Evolutionary conservation across 2,329 filamentous ascomycete species (phyloP).

Genomic region (Escovopsis sp.): DNA sequence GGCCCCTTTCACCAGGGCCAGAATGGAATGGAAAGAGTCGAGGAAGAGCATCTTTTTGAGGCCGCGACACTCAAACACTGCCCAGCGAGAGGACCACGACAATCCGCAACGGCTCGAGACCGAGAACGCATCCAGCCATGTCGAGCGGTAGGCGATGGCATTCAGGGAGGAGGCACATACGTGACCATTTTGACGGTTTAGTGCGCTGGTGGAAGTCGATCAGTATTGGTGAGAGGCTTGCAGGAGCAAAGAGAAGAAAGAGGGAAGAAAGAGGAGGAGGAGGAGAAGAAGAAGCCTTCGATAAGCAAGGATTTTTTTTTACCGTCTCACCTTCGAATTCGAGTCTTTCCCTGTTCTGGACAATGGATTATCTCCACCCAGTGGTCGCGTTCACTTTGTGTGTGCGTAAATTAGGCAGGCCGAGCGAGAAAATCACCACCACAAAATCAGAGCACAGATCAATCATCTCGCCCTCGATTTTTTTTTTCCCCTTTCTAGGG

Average conservation of each 20-base stretch:
- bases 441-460: not conserved
- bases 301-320: not conserved
- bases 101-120: conserved; percentile 49
- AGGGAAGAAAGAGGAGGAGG: conserved; percentile 6
- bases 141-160: conserved; percentile 18
- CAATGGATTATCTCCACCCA: too few relatives aligned
- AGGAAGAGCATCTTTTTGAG: conserved; percentile 8
- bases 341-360: too few relatives aligned
- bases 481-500: conserved; percentile 10
- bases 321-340: too few relatives aligned
- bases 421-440: too few relatives aligned
- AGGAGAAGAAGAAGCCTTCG: not conserved
- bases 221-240: conserved; percentile 20
- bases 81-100: conserved; percentile 77
- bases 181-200: conserved; percentile 31
- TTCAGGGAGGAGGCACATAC: conserved; percentile 34
- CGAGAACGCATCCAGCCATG: conserved; percentile 21
- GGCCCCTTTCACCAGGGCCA: too few relatives aligned
- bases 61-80: conserved; percentile 11
- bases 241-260: conserved; percentile 10
- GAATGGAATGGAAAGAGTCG: not conserved
- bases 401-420: not conserved
- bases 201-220: conserved; percentile 22
- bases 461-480: not conserved
- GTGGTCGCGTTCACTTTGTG: not conserved